phyloP scores from a whole-genome alignment of 1,284 basidiomycete genomes.

The Pseudomicrostroma phylloplanum region DNA sequence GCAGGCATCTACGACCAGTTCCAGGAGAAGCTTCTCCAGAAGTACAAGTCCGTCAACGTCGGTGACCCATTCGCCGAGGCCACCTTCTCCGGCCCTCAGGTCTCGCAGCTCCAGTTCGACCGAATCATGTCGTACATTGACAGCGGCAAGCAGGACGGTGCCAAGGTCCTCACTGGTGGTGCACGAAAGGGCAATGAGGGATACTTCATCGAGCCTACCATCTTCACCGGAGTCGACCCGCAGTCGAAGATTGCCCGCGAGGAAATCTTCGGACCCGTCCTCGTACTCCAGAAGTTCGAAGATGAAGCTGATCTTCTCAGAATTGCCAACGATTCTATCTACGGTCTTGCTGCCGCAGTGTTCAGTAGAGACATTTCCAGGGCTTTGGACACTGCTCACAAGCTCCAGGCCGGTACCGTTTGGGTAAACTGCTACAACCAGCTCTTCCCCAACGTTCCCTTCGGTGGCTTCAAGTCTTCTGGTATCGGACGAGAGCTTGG shows the following conservation, averaged over 20 bases:
- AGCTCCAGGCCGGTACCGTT: slow-evolving; percentile 73
- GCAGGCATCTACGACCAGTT: slow-evolving; percentile 25
- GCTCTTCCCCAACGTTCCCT: slow-evolving; percentile 27
- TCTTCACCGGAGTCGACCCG: slow-evolving; percentile 58
- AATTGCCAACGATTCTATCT: slow-evolving; percentile 71
- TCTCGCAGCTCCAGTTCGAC: slow-evolving; percentile 71
- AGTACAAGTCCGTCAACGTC: slow-evolving; percentile 55
- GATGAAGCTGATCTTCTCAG: slow-evolving; percentile 61
- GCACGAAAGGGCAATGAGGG: slow-evolving; percentile 64
- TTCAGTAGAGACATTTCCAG: slow-evolving; percentile 73
- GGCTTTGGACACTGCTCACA: slow-evolving; percentile 68
- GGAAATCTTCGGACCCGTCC: slow-evolving; percentile 85
- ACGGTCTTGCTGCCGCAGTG: slow-evolving; percentile 80
- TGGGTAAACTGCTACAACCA: slow-evolving; percentile 62
- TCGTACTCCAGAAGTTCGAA: slow-evolving; percentile 56
- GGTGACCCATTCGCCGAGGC: slow-evolving; percentile 72
- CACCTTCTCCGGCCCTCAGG: slow-evolving; percentile 80
- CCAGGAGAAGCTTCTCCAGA: slow-evolving; percentile 14
- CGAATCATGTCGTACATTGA: slow-evolving; percentile 57
- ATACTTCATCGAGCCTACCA: slow-evolving; percentile 54
- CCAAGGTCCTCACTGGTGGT: slow-evolving; percentile 69
- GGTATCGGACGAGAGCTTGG: slow-evolving; percentile 47
- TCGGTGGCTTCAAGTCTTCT: slow-evolving; percentile 38
- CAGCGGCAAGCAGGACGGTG: slow-evolving; percentile 73
- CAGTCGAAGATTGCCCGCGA: slow-evolving; percentile 82